Conservation (phyloP, 73 alveolate genomes). For the Urostyla sp. region DNA sequence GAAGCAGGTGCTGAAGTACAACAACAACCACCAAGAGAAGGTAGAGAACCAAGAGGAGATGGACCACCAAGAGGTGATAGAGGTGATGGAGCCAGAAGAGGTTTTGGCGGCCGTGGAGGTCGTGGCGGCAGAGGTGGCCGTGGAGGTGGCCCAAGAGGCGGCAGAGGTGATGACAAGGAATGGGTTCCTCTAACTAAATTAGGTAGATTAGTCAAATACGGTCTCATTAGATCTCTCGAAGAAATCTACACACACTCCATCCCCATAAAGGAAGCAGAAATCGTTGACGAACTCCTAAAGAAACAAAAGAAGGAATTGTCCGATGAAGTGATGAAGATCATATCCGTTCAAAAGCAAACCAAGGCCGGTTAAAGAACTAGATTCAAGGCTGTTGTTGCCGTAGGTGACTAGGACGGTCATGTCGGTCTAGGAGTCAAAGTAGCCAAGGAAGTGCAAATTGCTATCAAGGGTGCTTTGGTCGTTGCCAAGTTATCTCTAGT, state of each 20-base stretch:
- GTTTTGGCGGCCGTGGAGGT: slow-evolving; percentile 83
- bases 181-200: slow-evolving; percentile 99
- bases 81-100: slow-evolving; percentile 91
- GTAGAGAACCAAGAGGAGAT: slow-evolving; percentile 72
- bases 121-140: slow-evolving; percentile 92
- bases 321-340: slow-evolving; percentile 99
- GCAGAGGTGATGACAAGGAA: slow-evolving; percentile 95
- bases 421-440: slow-evolving; percentile 99
- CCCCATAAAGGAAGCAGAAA: slow-evolving; percentile 99
- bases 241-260: slow-evolving; percentile 99
- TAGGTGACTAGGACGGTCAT: slow-evolving; percentile 99
- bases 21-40: slow-evolving; percentile 53
- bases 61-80: slow-evolving; percentile 79
- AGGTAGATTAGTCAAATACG: slow-evolving; percentile 98
- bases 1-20: slow-evolving; percentile 44
- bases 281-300: slow-evolving; percentile 74
- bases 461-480: slow-evolving; percentile 99
- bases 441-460: slow-evolving; percentile 99
- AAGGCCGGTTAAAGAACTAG: slow-evolving; percentile 99
- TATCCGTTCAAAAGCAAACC: slow-evolving; percentile 99
- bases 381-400: slow-evolving; percentile 99
- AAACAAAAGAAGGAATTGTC: slow-evolving; percentile 91
- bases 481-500: slow-evolving; percentile 98
- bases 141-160: slow-evolving; percentile 88
- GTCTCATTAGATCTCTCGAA: slow-evolving; percentile 96